These are phyloP conservation scores for Naganishia cerealis DNA, from an alignment of 1,284 basidiomycete species.

Conservation along the genomic window DNA sequence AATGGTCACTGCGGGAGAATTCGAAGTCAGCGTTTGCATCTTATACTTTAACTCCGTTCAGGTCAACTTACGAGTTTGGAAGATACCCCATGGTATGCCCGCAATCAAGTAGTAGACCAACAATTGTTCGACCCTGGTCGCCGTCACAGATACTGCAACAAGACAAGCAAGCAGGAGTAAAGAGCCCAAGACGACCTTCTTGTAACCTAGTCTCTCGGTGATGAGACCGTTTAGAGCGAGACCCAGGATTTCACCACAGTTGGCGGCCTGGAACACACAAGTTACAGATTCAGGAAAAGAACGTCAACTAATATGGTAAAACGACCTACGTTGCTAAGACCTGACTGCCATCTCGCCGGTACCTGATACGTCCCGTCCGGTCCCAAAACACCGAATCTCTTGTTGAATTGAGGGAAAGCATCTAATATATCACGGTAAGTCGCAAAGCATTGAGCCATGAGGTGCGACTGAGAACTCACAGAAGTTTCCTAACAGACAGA, in stretches of 20 bases:
- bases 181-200: constrained; percentile 45
- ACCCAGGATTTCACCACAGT: constrained; percentile 54
- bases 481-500: constrained; percentile 49
- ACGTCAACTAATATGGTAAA: background rate
- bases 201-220: constrained; percentile 53
- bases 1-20: constrained; percentile 28
- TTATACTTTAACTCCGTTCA: background rate
- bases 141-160: constrained; percentile 49
- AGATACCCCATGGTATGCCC: constrained; percentile 49
- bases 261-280: constrained; percentile 40
- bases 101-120: constrained; percentile 46
- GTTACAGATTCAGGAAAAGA: constrained; percentile 1
- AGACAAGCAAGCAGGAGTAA: constrained; percentile 44
- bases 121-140: constrained; percentile 42
- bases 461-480: constrained; percentile 34
- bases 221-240: constrained; percentile 53
- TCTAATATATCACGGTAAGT: constrained; percentile 34
- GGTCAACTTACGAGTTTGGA: constrained; percentile 19
- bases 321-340: constrained; percentile 48
- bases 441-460: background rate
- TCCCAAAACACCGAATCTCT: constrained; percentile 46
- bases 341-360: constrained; percentile 57
- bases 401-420: constrained; percentile 50
- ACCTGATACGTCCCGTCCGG: constrained; percentile 52
- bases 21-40: background rate